These are phyloP conservation scores for Fomes fomentarius DNA, from an alignment of 1,284 basidiomycete genomes.

Conservation along the genomic window DNA sequence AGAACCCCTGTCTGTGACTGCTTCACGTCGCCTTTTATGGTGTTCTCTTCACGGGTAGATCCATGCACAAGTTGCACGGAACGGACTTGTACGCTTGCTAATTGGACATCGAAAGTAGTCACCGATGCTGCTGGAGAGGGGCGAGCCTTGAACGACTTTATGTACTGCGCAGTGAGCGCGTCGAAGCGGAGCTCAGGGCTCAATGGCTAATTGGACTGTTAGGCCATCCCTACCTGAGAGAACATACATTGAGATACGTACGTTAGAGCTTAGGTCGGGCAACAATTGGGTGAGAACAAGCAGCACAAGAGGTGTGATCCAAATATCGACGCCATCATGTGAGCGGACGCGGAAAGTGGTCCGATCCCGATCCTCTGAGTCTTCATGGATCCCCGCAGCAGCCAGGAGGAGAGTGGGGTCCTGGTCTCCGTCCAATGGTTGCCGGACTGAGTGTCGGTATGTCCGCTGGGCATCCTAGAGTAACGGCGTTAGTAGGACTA, in stretches of 20 bases:
- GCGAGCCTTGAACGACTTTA: conserved; percentile 20
- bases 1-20: neutral
- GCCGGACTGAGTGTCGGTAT: neutral
- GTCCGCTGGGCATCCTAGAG: conserved; percentile 8
- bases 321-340: conserved; percentile 20
- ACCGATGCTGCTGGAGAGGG: neutral
- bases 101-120: conserved; percentile 23
- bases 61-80: conserved; percentile 20
- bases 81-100: conserved; percentile 20
- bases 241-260: conserved; percentile 17
- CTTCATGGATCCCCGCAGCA: neutral
- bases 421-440: neutral
- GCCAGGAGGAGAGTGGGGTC: neutral
- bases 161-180: conserved; percentile 27
- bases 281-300: conserved; percentile 22
- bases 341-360: conserved; percentile 25
- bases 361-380: conserved; percentile 12
- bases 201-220: conserved; percentile 21
- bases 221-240: neutral
- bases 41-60: neutral
- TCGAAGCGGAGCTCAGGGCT: conserved; percentile 36
- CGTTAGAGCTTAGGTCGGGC: conserved; percentile 23
- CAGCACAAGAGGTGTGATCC: conserved; percentile 30
- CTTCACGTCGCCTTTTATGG: neutral
- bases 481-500: neutral